Percentiles rank a stretch among this genome's conserved stretches.
phyloP scores from a whole-genome alignment of 2,329 filamentous ascomycete species.

The Aureobasidium sp. region DNA sequence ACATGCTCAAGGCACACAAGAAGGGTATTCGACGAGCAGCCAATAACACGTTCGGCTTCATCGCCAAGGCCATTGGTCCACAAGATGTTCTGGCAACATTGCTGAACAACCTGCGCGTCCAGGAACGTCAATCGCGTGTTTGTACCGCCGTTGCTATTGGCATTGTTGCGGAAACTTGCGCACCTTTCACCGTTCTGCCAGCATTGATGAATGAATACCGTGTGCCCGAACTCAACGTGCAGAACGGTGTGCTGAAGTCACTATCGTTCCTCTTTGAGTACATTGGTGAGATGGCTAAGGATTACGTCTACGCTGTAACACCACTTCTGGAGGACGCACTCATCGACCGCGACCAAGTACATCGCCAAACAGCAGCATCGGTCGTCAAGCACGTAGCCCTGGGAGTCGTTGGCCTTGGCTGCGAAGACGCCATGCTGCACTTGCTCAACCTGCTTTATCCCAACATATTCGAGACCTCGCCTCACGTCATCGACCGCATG shows the following conservation, averaged over 20 bases:
- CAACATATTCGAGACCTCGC: slow-evolving; percentile 95
- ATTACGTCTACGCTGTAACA: slow-evolving; percentile 97
- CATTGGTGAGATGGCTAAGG: slow-evolving; percentile 97
- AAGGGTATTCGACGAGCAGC: slow-evolving; percentile 97
- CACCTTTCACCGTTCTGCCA: slow-evolving; percentile 95
- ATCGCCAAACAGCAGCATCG: slow-evolving; percentile 89
- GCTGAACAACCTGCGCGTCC: slow-evolving; percentile 91
- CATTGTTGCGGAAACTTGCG: slow-evolving; percentile 97
- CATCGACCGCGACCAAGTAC: slow-evolving; percentile 95
- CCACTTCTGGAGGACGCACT: slow-evolving; percentile 93
- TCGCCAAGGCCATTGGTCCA: slow-evolving; percentile 96
- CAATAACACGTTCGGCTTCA: slow-evolving; percentile 99
- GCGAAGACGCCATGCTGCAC: slow-evolving; percentile 97
- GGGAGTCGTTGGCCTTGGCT: slow-evolving; percentile 93
- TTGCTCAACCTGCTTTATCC: slow-evolving; percentile 93
- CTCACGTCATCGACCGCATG: slow-evolving; percentile 96
- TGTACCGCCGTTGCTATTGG: slow-evolving; percentile 98
- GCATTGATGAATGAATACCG: slow-evolving; percentile 99
- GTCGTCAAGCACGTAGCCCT: slow-evolving; percentile 98
- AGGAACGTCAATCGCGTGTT: slow-evolving; percentile 95
- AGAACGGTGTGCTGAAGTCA: slow-evolving; percentile 96
- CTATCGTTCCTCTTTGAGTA: slow-evolving; percentile 98
- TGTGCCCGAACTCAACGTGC: slow-evolving; percentile 95
- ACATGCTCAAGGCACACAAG: slow-evolving; percentile 99
- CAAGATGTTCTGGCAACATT: slow-evolving; percentile 94